Base-by-base conservation (phyloP, 2,329 filamentous ascomycete species). In the Ophiostoma tasmaniense region DNA sequence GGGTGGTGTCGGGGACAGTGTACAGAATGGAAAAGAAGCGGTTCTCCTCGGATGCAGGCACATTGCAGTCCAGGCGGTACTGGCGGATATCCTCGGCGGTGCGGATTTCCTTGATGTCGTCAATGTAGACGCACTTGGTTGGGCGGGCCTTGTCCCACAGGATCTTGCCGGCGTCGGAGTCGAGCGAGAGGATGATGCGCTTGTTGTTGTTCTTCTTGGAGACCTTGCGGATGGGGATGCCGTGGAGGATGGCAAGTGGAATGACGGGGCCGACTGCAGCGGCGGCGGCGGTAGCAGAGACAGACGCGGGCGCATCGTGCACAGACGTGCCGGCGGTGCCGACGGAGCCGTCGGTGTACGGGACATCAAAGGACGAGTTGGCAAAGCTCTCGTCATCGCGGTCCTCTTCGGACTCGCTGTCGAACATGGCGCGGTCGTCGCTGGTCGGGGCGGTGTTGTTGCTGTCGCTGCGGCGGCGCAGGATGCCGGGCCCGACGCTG, bases 1-100 rank as follows among this genome's bases (percentile, higher is more conserved):
- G 94, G 10, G 89, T 89, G 71, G 89, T 90, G 73, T 92, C 90
- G 0, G 90, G 88, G 50, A 92, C 85, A 0, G 88, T 87, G 77
- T 97, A 97, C 67, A 97, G 86, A 73, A 99, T 92, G 35, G 93
- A 96, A 75, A 98, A 94, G 86, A 93, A 96, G 17, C 87, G 87
- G 8, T 84, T 80, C 74, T 93, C 90, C 52, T 88, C 85, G 6
- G 86, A 81, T 67, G 89, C 85, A 0, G 89, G 80, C 28, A 95
- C 81, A 52, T 88, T 87, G 75, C 90, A 91, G 77, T 97, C 93
- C 74, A 94, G 88, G 59, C 92, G 90, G 76, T 97, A 96, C 76
- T 96, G 94, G 69, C 91, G 88, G 22, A 94, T 92, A 76, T 98
- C 92, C 14, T 86, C 85, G 22, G 92, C 93, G 42, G 89, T 87